Evolutionary conservation across 2,329 filamentous ascomycete genomes (phyloP), one percentile per base, ranked within the genome.

Genomic region (Microcyclosporella mali): DNA sequence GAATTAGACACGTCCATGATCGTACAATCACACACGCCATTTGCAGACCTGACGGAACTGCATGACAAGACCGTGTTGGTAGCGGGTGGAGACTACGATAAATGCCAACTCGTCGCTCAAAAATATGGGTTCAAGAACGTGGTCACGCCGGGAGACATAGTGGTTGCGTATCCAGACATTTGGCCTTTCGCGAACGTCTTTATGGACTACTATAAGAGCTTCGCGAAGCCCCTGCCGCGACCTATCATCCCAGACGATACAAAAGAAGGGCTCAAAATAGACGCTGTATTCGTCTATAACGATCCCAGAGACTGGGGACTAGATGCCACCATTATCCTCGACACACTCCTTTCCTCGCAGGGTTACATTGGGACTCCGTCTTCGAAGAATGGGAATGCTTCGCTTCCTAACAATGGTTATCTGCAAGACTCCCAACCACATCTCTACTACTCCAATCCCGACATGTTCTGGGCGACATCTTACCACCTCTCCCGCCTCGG

Each of bases 231-330:
- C 1, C 69, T 85, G 0, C 81, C 81, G 0, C 58, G 55, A 7
- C 71, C 70, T 10, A 69, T 75, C 50, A 65, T 70, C 39, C 62
- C 73, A 29, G 38, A 37, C 31, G 37, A 41, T 16, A 59, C 62
- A 12, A 68, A 71, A 46, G 67, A 70, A 11, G 74, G 71, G 14
- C 73, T 90, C 36, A 88, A 87, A 56, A 84, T 98, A 54, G 88
- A 94, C 59, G 88, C 89, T 19, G 79, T 97, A 19, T 84, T 97
- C 58, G 84, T 95, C 6, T 95, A 90, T 74, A 94, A 95, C 63
- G 92, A 97, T 65, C 89, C 92, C 3, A 79, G 92, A 43, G 92
- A 98, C 70, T 98, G 92, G 92, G 88, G 85, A 1, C 75, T 95
- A 8, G 90, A 97, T 64, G 80, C 81, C 2, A 85, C 94, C 61